Conservation (phyloP, 768 basidiomycete species). For the Boletus rex-veris region DNA sequence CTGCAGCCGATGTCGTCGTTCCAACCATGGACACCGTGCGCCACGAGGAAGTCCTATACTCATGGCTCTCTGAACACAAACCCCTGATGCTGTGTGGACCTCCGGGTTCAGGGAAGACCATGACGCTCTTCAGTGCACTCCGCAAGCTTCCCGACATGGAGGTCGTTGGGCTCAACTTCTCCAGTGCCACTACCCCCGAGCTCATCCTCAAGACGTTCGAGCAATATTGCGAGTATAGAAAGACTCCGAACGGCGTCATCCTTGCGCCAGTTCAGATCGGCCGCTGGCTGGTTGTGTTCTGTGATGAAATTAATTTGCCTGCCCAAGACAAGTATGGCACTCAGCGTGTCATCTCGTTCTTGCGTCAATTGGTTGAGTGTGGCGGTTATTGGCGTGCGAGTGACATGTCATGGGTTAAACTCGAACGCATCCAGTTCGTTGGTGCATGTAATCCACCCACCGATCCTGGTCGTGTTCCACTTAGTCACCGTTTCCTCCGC, state of each 20-base stretch:
- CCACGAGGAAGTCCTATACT: conserved; percentile 97
- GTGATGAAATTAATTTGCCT: conserved; percentile 98
- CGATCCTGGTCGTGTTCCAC: conserved; percentile 97
- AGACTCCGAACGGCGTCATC: conserved; percentile 97
- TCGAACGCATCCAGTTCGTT: conserved; percentile 99
- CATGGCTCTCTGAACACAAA: conserved; percentile 98
- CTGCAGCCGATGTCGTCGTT: conserved; percentile 93
- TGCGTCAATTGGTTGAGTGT: conserved; percentile 92
- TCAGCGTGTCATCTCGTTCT: conserved; percentile 96
- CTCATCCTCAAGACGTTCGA: conserved; percentile 99
- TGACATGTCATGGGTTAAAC: conserved; percentile 95
- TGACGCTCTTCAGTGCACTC: conserved; percentile 97
- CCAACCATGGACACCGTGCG: conserved; percentile 98
- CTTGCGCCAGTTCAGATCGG: conserved; percentile 93
- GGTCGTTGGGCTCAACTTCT: conserved; percentile 98
- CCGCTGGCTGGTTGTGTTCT: conserved; percentile 99
- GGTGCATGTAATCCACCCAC: conserved; percentile 99
- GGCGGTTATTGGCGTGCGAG: conserved; percentile 92
- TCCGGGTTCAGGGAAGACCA: conserved; percentile 99
- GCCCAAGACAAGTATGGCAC: conserved; percentile 98
- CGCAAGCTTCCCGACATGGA: conserved; percentile 99
- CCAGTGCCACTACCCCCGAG: conserved; percentile 97
- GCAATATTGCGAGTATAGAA: conserved; percentile 98
- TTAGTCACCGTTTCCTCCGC: conserved; percentile 94
- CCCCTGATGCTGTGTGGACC: conserved; percentile 98